A percentile compares a stretch with the other conserved stretches of the same genome.
These are phyloP conservation scores for Aphelidium insulamus DNA, from an alignment of 371 early-diverging fungal genomes.

Conservation along the genomic window DNA sequence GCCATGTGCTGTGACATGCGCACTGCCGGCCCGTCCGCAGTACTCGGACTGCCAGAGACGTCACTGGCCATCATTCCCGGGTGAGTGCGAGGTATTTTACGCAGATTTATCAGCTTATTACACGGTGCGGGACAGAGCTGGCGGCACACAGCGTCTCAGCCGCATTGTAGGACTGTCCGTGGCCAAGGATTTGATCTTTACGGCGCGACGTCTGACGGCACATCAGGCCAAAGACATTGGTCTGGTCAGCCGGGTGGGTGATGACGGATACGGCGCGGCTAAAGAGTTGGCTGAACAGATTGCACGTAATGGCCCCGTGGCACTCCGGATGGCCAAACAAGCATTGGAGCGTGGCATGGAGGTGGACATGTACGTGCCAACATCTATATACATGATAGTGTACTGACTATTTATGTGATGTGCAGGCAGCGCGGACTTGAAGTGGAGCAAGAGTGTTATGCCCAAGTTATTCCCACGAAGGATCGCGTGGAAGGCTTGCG, in stretches of 20 bases:
- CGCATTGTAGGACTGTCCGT: conserved; percentile 63
- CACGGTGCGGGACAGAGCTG: no score
- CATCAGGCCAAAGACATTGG: conserved; percentile 41
- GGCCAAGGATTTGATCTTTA: conserved; percentile 83
- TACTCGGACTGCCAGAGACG: conserved; percentile 81
- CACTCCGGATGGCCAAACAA: conserved; percentile 62
- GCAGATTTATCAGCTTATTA: conserved; percentile 1
- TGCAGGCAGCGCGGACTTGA: conserved; percentile 58
- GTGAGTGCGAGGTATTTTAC: conserved; percentile 12
- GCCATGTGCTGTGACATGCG: conserved; percentile 81
- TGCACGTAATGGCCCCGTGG: conserved; percentile 46
- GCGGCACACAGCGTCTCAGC: conserved; percentile 82
- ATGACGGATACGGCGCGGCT: conserved; percentile 43
- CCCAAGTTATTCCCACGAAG: conserved; percentile 76
- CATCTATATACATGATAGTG: neutral
- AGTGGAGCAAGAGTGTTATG: conserved; percentile 86
- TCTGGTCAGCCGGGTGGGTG: conserved; percentile 52
- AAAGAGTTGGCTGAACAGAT: conserved; percentile 58
- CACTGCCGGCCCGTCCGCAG: conserved; percentile 51
- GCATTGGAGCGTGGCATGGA: conserved; percentile 62
- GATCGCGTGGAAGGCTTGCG: conserved; percentile 73
- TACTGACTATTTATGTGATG: neutral
- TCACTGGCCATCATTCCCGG: conserved; percentile 91
- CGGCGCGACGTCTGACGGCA: conserved; percentile 41
- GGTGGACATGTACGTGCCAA: conserved; percentile 44